Base-by-base conservation (phyloP, 1,284 basidiomycete species). In the Hymenochaete sp. region DNA sequence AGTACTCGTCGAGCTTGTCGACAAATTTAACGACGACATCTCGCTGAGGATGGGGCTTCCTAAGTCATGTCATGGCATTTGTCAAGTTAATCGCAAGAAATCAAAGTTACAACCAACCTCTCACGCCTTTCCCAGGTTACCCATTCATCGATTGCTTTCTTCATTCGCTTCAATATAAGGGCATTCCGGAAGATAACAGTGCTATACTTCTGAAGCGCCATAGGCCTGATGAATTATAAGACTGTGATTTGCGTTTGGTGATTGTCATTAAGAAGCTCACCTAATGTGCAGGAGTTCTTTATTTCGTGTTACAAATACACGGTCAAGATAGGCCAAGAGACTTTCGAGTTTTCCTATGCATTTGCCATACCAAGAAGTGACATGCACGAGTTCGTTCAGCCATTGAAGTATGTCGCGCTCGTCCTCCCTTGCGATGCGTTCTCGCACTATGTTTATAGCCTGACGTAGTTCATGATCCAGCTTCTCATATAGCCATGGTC, bases 61-160 rank as follows among this genome's bases (percentile, higher is more conserved):
- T 65, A 47, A 24, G 25, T 21, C 7, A 11, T 27, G 10, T 42
- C 18, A n/a, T 2, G 24, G 41, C 14, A 42, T 14, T 16, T 10
- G 8, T 38, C 18, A 11, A 38, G 36, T 2, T 11, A 10, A 13
- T n/a, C 11, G 27, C 11, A 16, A 10, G 18, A 14, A 26, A 14
- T 14, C 14, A 4, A 28, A n/a, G 2, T 24, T 18, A 22, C 7
- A 25, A 53, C 63, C 52, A 47, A 70, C 68, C 63, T 63, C n/a
- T 66, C 56, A 8, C 66, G 59, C 13, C 82, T 70, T 58, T 86
- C 84, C 53, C 57, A 68, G 1, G 62, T 59, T 3, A 73, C 57
- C 82, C 85, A 85, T 8, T 66, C 61, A 21, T 63, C 54, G 1
- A 87, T 57, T n/a, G 75, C 72, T 1, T 58, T 57, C 14, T 65